Evolutionary conservation across 345 rosid genomes (phyloP), one percentile per base, ranked within the genome.

Genomic region (Barbarea vulgaris): DNA sequence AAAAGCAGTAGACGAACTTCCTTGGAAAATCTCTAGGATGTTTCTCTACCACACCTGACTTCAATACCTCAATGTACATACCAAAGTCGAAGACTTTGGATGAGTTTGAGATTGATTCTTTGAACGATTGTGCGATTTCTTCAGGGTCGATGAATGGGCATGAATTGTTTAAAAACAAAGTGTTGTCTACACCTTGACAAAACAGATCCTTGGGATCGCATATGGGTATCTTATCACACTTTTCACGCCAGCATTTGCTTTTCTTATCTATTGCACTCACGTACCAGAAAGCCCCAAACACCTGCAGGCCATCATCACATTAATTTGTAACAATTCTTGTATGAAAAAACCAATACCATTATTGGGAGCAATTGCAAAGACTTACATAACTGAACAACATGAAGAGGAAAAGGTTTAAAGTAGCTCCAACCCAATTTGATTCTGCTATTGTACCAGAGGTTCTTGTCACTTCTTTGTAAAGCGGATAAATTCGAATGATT

Each of bases 261-360:
- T 39, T 41, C 47, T 25, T 64, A 51, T 78, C 74, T 8, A 72
- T 19, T 12, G 77, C 36, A 50, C 14, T 19, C 74, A 78, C 15
- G 41, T 78, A 78, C 81, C 81, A 78, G 15, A 73, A 50, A 15
- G 78, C 77, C 18, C 81, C 81, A 57, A 72, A 10, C 55, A 39
- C 81, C 81, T 78, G n/a, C n/a, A n/a, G 68, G 9, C 56, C 71
- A 65, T 44, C 17, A 9, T 9, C 13, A 48, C 13, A 2, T 4
- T 8, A 27, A 4, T 67, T 31, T 51, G 1, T 15, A 68, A 53
- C n/a, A 22, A 5, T 34, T 13, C 3, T 12, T 31, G 7, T 19
- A 34, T 12, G 15, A 17, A 22, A 21, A 15, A 61, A n/a, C n/a
- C n/a, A 48, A 12, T 18, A 41, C 9, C 2, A 44, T 25, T 1